These are phyloP conservation scores for Rhodotorula sp. DNA, from an alignment of 1,284 basidiomycete species.

Conservation along the genomic window DNA sequence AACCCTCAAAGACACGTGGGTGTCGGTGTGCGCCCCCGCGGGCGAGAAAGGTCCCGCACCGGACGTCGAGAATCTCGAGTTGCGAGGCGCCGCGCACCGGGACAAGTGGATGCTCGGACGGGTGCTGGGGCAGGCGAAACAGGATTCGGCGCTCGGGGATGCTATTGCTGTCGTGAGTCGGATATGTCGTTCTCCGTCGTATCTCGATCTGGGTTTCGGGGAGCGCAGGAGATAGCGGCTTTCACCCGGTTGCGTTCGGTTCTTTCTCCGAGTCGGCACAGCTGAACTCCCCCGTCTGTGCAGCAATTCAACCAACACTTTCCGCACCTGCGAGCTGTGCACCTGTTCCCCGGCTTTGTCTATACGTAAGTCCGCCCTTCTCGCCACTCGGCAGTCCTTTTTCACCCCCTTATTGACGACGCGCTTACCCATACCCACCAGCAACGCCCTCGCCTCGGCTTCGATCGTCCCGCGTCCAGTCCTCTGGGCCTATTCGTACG, in stretches of 20 bases:
- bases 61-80: slow-evolving; percentile 29
- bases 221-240: too few species aligned
- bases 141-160: slow-evolving; percentile 30
- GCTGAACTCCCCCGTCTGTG: neutral
- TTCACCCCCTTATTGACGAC: neutral
- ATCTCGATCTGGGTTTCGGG: neutral
- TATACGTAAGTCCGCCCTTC: slow-evolving; percentile 7
- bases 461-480: slow-evolving; percentile 46
- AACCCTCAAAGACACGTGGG: slow-evolving; percentile 46
- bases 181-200: neutral
- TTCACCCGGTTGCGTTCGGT: neutral
- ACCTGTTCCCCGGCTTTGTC: slow-evolving; percentile 36
- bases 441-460: slow-evolving; percentile 34
- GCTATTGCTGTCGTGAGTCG: slow-evolving; percentile 27
- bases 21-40: slow-evolving; percentile 47
- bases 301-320: slow-evolving; percentile 29
- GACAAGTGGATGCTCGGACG: slow-evolving; percentile 16
- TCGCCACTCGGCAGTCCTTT: neutral
- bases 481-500: slow-evolving; percentile 38
- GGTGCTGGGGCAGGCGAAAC: slow-evolving; percentile 22
- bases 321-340: slow-evolving; percentile 21
- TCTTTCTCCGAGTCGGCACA: neutral
- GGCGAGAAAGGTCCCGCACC: slow-evolving; percentile 28
- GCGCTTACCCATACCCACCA: neutral
- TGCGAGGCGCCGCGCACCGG: slow-evolving; percentile 9